Evolutionary conservation across 148 eudicot genomes (phyloP), one percentile per base, ranked within the genome.

Genomic region (Camellia japonica): DNA sequence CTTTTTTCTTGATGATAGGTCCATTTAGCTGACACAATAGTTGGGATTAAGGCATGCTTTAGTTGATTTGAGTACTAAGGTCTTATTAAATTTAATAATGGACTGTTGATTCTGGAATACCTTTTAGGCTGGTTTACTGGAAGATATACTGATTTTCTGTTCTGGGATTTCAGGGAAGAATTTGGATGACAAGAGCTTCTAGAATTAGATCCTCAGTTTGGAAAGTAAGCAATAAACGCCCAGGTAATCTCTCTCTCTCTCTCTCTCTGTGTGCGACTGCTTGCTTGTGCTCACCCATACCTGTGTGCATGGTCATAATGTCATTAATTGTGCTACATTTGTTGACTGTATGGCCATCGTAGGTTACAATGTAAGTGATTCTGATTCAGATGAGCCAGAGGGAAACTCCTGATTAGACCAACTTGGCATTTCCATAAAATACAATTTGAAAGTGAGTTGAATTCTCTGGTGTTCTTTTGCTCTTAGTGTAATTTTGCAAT

Each of bases 311-410:
- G 15, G 7, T 54, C 42, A 16, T 13, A 51, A 15, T 47, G 20
- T 76, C 72, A 58, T 77, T 67, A 19, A 16, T 69, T 71, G 60
- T 43, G 41, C 8, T 71, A 18, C 44, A 20, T 70, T n/a, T 84
- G 61, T 78, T 73, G 52, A 80, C 64, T 74, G 42, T 9, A 43
- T 78, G 47, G 81, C 41, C 47, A 68, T 56, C 78, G 54, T 80
- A 94, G 98, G 98, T 81, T 94, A 94, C 81, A 93, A 94, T 90
- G 95, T 92, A 56, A 94, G 97, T 87, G 98, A 94, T 86, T 91
- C 98, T 8, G 97, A 94, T 83, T 94, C 98, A 41, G 97, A 93
- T 76, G 94, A 90, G 56, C 54, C 83, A 76, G 73, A 80, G 61
- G 86, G 77, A 73, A 85, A 82, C 30, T 86, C 83, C 68, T 90